Percentiles rank a stretch among this genome's conserved stretches.
Conservation (phyloP, 192 early-diverging fungal genomes). For the Coemansia sp. region DNA sequence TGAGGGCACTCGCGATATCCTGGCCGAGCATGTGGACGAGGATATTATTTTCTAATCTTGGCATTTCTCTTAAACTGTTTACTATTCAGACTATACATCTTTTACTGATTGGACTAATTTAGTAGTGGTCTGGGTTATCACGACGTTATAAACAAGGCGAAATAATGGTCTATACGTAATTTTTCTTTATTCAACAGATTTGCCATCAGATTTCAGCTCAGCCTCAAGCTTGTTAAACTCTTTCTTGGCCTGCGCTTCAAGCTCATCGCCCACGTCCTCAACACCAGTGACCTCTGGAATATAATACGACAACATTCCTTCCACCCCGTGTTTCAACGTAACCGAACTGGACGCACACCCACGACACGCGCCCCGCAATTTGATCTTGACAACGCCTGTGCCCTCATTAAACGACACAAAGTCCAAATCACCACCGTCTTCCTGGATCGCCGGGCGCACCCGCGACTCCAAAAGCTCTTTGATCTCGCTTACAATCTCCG, state of each 20-base stretch:
- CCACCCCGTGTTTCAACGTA: conserved; percentile 98
- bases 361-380: conserved; percentile 92
- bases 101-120: too few relatives aligned
- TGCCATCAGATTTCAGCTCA: conserved; percentile 11
- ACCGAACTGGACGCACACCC: conserved; percentile 86
- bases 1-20: conserved; percentile 30
- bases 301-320: conserved; percentile 99
- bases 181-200: not conserved
- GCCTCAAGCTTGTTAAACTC: conserved; percentile 92
- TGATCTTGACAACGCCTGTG: conserved; percentile 83
- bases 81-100: too few relatives aligned
- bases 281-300: conserved; percentile 89
- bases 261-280: conserved; percentile 86
- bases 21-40: conserved; percentile 53
- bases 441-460: conserved; percentile 95
- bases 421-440: conserved; percentile 98
- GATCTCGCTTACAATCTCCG: conserved; percentile 95
- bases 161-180: not conserved
- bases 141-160: not conserved
- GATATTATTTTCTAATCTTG: conserved; percentile 61
- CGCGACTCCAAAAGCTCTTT: conserved; percentile 96
- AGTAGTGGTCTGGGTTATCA: not conserved
- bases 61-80: too few relatives aligned
- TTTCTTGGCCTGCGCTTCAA: conserved; percentile 70
- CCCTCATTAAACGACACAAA: conserved; percentile 83